phyloP scores from a whole-genome alignment of 176 grass and related monocot species.

The Oryza officinalis region DNA sequence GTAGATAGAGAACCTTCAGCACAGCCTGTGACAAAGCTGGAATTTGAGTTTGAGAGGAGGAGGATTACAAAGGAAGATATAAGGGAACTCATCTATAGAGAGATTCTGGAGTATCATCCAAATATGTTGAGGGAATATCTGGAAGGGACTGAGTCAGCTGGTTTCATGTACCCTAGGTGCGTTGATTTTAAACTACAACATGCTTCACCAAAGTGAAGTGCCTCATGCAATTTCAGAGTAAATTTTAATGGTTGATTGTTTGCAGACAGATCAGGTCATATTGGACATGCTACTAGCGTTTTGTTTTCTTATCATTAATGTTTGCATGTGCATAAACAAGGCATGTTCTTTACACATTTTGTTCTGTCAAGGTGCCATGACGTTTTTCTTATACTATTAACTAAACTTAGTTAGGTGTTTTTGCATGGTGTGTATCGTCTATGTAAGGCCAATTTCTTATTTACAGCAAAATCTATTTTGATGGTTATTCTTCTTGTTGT shows the following conservation, averaged over 20 bases:
- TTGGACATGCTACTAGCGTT: not conserved
- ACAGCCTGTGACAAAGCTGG: slow-evolving; percentile 67
- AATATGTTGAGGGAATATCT: slow-evolving; percentile 77
- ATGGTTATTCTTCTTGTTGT: not conserved
- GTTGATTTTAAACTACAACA: not conserved
- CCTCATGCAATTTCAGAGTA: not conserved
- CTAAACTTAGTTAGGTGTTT: not conserved
- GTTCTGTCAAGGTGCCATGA: not conserved
- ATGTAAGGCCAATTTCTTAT: not conserved
- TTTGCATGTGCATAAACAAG: not conserved
- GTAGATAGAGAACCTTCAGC: slow-evolving; percentile 75
- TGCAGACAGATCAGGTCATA: not conserved
- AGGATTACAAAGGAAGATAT: slow-evolving; percentile 73
- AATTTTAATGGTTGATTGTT: not conserved
- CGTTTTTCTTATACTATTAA: not conserved
- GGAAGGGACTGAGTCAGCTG: slow-evolving; percentile 57
- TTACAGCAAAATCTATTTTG: not conserved
- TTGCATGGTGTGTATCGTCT: not conserved
- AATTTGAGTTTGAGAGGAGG: slow-evolving; percentile 77
- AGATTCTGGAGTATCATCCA: slow-evolving; percentile 80
- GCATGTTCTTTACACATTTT: not conserved
- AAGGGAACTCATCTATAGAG: slow-evolving; percentile 72
- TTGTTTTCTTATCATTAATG: not conserved
- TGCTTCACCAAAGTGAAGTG: not conserved
- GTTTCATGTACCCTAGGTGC: slow-evolving; percentile 87